These are phyloP conservation scores for Kodamaea nitidulidarum DNA, from an alignment of 805 yeast genomes.

Conservation along the genomic window DNA sequence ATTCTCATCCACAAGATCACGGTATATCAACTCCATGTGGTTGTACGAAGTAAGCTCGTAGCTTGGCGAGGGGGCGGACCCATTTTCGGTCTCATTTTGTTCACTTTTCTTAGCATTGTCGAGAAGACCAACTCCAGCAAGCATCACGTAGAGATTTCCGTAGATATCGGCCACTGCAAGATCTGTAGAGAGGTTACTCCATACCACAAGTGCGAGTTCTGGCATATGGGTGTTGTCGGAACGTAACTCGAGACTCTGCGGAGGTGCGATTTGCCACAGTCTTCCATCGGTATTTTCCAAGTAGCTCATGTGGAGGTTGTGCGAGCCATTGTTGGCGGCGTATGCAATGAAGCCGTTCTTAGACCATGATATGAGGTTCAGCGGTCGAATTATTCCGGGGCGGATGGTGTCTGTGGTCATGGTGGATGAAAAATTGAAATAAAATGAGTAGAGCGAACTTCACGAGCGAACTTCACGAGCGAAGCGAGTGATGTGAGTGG, in stretches of 20 bases:
- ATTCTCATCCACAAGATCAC: conserved; percentile 29
- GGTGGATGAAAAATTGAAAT: background rate
- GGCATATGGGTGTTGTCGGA: conserved; percentile 26
- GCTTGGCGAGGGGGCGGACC: conserved; percentile 28
- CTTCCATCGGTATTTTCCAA: conserved; percentile 72
- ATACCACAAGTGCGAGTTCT: conserved; percentile 47
- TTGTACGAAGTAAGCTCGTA: conserved; percentile 43
- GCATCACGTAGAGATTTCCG: conserved; percentile 51
- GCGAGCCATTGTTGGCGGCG: conserved; percentile 37
- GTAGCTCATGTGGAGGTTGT: conserved; percentile 55
- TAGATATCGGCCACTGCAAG: conserved; percentile 70
- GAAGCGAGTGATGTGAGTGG: too few relatives aligned
- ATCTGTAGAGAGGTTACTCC: conserved; percentile 80
- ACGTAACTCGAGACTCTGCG: conserved; percentile 36
- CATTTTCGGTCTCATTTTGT: conserved; percentile 1
- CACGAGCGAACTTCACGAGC: too few relatives aligned
- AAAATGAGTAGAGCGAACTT: background rate
- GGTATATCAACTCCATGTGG: conserved; percentile 46
- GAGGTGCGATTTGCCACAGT: conserved; percentile 70
- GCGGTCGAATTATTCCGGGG: background rate
- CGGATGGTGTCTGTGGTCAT: conserved; percentile 2
- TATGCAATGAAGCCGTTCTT: conserved; percentile 82
- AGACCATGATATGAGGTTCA: conserved; percentile 62
- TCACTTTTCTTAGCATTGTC: conserved; percentile 5
- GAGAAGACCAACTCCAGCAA: conserved; percentile 41